Conservation (phyloP, 805 yeast species). For the Wickerhamomyces bisporus region DNA sequence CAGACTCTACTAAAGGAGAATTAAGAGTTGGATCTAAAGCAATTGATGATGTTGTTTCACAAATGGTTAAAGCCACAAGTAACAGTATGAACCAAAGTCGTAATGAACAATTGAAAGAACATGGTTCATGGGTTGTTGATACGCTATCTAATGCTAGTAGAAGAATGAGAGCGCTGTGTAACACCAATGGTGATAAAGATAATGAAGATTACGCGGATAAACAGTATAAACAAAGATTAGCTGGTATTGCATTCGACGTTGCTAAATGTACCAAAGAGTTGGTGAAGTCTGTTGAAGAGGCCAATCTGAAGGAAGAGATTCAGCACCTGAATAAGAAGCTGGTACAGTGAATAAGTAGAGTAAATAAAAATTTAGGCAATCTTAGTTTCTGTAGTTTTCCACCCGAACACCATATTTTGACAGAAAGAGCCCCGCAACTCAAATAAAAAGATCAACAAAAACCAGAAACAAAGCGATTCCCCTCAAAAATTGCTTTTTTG, state of each 20-base stretch:
- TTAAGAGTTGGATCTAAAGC: slow-evolving; percentile 67
- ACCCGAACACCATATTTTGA: no score
- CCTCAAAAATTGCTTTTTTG: no score
- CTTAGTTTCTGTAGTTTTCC: no score
- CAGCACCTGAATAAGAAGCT: slow-evolving; percentile 67
- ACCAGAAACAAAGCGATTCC: no score
- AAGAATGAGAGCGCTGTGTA: slow-evolving; percentile 72
- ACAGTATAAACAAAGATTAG: slow-evolving; percentile 86
- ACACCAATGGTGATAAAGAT: slow-evolving; percentile 29
- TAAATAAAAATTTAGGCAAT: no score
- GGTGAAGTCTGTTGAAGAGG: slow-evolving; percentile 94
- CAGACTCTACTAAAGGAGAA: slow-evolving; percentile 70
- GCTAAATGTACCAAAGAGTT: slow-evolving; percentile 95
- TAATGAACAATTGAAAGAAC: slow-evolving; percentile 78
- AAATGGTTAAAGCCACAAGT: slow-evolving; percentile 87
- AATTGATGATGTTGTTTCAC: slow-evolving; percentile 72
- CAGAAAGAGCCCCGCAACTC: no score
- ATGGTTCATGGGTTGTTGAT: slow-evolving; percentile 87
- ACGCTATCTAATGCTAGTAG: slow-evolving; percentile 80
- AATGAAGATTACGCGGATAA: slow-evolving; percentile 76
- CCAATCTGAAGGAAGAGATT: slow-evolving; percentile 81
- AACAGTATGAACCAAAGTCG: slow-evolving; percentile 85
- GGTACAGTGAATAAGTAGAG: slow-evolving; percentile 5
- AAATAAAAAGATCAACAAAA: no score
- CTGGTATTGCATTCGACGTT: slow-evolving; percentile 93